A percentile compares a stretch with the other conserved stretches of the same genome.
Evolutionary conservation across 1,139 yeast genomes (phyloP).

Genomic region (Zygosaccharomyces pseudobailii): DNA sequence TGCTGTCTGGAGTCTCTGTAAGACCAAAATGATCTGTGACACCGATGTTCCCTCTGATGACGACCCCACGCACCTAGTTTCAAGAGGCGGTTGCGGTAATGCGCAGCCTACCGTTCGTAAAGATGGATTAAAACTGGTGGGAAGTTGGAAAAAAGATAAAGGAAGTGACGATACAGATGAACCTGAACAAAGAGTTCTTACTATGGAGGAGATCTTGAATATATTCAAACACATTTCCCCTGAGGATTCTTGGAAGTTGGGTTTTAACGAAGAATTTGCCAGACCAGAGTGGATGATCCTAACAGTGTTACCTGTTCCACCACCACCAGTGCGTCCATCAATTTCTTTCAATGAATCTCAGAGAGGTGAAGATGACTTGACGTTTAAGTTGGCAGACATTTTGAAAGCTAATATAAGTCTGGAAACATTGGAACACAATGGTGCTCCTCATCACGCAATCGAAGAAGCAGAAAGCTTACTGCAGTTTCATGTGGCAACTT

Average conservation of each 20-base stretch:
- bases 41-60: slow-evolving; percentile 73
- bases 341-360: slow-evolving; percentile 98
- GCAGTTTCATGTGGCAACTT: slow-evolving; percentile 98
- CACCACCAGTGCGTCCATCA: slow-evolving; percentile 98
- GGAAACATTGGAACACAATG: slow-evolving; percentile 94
- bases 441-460: slow-evolving; percentile 97
- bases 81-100: slow-evolving; percentile 98
- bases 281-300: slow-evolving; percentile 98
- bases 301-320: slow-evolving; percentile 98
- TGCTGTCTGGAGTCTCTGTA: slow-evolving; percentile 92
- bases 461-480: slow-evolving; percentile 93
- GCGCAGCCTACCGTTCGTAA: slow-evolving; percentile 93
- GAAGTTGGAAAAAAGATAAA: slow-evolving; percentile 93
- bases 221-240: slow-evolving; percentile 88
- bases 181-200: slow-evolving; percentile 85
- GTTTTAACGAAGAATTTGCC: slow-evolving; percentile 92
- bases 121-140: slow-evolving; percentile 93
- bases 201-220: slow-evolving; percentile 84
- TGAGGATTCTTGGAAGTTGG: slow-evolving; percentile 76
- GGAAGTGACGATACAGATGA: slow-evolving; percentile 68
- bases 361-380: slow-evolving; percentile 98
- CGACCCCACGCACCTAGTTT: slow-evolving; percentile 45
- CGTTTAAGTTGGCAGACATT: slow-evolving; percentile 95
- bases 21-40: slow-evolving; percentile 92
- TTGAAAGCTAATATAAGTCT: slow-evolving; percentile 94